Conservation (phyloP, 1,139 yeast species). For the Sugiyamaella grinbergsii region DNA sequence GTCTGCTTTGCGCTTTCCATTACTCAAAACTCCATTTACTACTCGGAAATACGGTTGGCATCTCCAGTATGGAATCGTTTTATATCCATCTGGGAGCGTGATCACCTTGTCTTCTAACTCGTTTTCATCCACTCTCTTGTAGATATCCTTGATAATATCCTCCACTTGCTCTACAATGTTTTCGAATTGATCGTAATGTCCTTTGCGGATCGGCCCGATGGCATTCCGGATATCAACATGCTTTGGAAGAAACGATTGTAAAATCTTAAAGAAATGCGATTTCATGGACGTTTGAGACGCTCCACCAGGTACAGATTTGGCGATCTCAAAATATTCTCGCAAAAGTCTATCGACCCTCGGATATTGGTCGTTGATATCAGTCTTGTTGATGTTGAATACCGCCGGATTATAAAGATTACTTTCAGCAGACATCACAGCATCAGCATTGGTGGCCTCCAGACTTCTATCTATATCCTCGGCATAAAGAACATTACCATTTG, state of each 20-base stretch:
- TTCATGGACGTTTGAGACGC: constrained; percentile 87
- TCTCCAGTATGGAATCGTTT: constrained; percentile 92
- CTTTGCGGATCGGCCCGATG: constrained; percentile 58
- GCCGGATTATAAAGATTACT: constrained; percentile 95
- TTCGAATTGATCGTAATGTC: constrained; percentile 62
- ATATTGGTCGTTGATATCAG: constrained; percentile 63
- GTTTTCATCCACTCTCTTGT: constrained; percentile 42
- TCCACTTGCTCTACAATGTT: constrained; percentile 70
- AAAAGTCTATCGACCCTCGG: constrained; percentile 84
- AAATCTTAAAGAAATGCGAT: constrained; percentile 84
- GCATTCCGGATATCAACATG: constrained; percentile 77
- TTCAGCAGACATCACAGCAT: constrained; percentile 98
- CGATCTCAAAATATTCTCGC: constrained; percentile 87
- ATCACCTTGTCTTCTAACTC: constrained; percentile 45
- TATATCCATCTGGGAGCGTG: constrained; percentile 70
- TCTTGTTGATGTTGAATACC: constrained; percentile 52
- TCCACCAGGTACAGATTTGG: constrained; percentile 61
- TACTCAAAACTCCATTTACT: constrained; percentile 30
- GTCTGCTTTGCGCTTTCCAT: constrained; percentile 28
- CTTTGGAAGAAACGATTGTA: constrained; percentile 72
- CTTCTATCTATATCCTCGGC: constrained; percentile 79
- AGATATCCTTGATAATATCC: constrained; percentile 58
- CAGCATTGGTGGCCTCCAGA: constrained; percentile 62
- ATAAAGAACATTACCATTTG: constrained; percentile 89
- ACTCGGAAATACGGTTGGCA: constrained; percentile 89